Evolutionary conservation across 257 asterid species (phyloP).

Genomic region (Capsicum pubescens): DNA sequence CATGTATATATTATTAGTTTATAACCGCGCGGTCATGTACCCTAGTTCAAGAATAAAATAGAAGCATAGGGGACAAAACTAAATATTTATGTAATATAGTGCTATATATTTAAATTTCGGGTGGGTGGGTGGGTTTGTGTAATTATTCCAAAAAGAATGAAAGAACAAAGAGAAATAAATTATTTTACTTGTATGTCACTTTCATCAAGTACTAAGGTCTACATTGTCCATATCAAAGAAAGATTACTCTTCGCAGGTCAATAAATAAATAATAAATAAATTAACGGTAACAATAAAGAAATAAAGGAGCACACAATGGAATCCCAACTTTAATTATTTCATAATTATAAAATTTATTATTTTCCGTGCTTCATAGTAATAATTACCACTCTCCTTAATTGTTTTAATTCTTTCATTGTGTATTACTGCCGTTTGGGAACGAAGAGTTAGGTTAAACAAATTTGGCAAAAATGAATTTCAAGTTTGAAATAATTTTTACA

Average conservation of each 20-base stretch:
- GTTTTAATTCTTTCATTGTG: neutral
- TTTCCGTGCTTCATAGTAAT: constrained; percentile 4
- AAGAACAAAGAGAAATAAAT: neutral
- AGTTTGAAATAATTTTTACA: neutral
- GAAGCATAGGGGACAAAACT: neutral
- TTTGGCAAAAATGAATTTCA: neutral
- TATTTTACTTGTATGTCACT: constrained; percentile 9
- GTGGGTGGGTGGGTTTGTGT: neutral
- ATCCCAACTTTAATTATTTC: constrained; percentile 36
- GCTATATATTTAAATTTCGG: neutral
- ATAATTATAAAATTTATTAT: constrained; percentile 3
- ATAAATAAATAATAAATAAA: neutral
- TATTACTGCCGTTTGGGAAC: neutral
- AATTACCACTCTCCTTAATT: neutral
- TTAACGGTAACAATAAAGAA: constrained; percentile 7
- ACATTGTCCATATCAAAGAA: neutral
- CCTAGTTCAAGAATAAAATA: neutral
- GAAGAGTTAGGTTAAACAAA: neutral
- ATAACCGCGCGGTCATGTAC: too few species aligned
- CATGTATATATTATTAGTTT: too few species aligned
- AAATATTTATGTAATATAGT: neutral
- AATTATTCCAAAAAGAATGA: neutral
- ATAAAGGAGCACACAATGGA: constrained; percentile 30
- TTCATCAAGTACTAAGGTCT: constrained; percentile 22
- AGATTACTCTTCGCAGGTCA: neutral